Conservation (phyloP, 805 yeast genomes). For the Ogataea methylovora region DNA sequence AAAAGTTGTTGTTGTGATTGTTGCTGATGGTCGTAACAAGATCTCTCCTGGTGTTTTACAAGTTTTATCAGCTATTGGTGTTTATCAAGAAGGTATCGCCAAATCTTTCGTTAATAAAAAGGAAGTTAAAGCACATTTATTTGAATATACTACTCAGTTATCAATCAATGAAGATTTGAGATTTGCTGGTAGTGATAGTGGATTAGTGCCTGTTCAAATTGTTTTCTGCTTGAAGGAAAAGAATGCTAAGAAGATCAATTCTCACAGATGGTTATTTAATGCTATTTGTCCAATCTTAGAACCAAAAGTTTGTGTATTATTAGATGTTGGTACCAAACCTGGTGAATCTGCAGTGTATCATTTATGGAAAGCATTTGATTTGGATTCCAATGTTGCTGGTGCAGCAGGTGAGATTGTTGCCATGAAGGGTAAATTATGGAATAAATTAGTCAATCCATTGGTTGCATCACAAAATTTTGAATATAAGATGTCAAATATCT, state of each 20-base stretch:
- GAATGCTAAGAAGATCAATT: slow-evolving; percentile 89
- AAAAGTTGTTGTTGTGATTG: slow-evolving; percentile 84
- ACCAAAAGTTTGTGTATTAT: slow-evolving; percentile 81
- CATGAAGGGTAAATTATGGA: slow-evolving; percentile 86
- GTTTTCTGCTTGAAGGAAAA: slow-evolving; percentile 88
- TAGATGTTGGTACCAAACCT: slow-evolving; percentile 99
- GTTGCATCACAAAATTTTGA: slow-evolving; percentile 97
- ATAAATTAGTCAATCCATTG: slow-evolving; percentile 75
- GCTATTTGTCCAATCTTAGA: slow-evolving; percentile 88
- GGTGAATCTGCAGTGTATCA: slow-evolving; percentile 82
- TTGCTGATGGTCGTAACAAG: slow-evolving; percentile 92
- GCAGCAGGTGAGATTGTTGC: slow-evolving; percentile 98
- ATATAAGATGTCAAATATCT: slow-evolving; percentile 92
- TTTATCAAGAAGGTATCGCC: slow-evolving; percentile 96
- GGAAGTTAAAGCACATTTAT: slow-evolving; percentile 87
- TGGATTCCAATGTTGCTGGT: slow-evolving; percentile 95
- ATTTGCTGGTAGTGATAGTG: slow-evolving; percentile 85
- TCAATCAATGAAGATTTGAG: slow-evolving; percentile 84
- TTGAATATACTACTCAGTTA: slow-evolving; percentile 94
- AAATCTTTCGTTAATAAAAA: slow-evolving; percentile 88
- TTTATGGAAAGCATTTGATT: slow-evolving; percentile 95
- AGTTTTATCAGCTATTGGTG: slow-evolving; percentile 88
- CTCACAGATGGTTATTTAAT: slow-evolving; percentile 96
- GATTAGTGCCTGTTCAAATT: slow-evolving; percentile 90
- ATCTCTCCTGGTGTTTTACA: slow-evolving; percentile 80